Evolutionary conservation across 2,329 filamentous ascomycete genomes (phyloP), one percentile per base, ranked within the genome.

Genomic region (Septoria petroselini): DNA sequence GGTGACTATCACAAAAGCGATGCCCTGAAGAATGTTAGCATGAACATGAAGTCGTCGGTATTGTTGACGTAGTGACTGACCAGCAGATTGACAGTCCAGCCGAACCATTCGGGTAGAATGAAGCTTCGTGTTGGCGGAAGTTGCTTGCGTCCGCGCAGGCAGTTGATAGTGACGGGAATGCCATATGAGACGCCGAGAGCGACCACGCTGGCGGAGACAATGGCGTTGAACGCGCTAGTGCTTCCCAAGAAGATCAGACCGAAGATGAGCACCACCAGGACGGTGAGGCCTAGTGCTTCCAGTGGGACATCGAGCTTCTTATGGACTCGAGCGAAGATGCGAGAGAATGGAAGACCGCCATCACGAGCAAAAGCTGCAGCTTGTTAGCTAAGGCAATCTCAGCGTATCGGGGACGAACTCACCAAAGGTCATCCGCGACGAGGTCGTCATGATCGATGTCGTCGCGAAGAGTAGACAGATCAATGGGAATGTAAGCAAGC

Each of bases 181-280:
- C 79, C 86, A 58, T 91, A 91, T 2, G 83, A 84, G 4, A 90
- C 70, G 5, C 84, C 81, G 0, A 91, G 75, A 1, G 85, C 80
- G 6, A 89, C 84, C 0, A 90, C 85, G 0, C 83, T 85, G 15
- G 67, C 67, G 25, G 62, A 64, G 38, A 63, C 60, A 39, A 70
- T 68, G 42, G 67, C 67, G 50, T 68, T 69, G 63, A 69, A 69
- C 1, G 67, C 67, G 41, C 59, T 63, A 23, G 58, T 63, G 1
- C 65, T 68, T n/a, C 67, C 67, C 14, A 70, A 54, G 56, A 68
- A 67, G 50, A 70, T 67, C 51, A 58, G 62, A 4, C 67, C 67
- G 38, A 70, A 68, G 18, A 69, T 56, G 7, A 67, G 44, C 7
- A 66, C 64, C 3, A 69, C 62, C 7, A 60, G 41, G 21, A 60